phyloP scores from a whole-genome alignment of 148 eudicot species.

The Silene conica region DNA sequence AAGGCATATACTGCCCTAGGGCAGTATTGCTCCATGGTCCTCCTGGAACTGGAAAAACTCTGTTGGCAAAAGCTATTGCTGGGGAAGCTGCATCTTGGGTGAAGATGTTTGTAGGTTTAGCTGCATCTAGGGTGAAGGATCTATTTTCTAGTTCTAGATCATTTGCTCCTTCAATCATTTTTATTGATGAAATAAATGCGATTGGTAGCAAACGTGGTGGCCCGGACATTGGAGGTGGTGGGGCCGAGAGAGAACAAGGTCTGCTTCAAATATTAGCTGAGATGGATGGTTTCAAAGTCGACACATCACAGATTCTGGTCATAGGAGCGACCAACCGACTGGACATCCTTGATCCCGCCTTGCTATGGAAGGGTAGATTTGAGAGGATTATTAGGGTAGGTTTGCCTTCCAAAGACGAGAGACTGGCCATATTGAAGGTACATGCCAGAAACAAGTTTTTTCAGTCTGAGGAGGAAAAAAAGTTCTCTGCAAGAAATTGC shows the following conservation, averaged over 20 bases:
- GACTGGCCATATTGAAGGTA: conserved; percentile 86
- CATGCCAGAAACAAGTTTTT: conserved; percentile 91
- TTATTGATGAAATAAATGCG: conserved; percentile 96
- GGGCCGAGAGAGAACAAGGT: conserved; percentile 98
- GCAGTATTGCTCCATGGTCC: conserved; percentile 96
- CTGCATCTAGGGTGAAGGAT: conserved; percentile 92
- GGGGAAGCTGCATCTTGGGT: conserved; percentile 98
- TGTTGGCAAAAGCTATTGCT: conserved; percentile 92
- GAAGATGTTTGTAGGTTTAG: conserved; percentile 94
- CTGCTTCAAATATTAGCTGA: conserved; percentile 87
- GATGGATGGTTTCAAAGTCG: conserved; percentile 91
- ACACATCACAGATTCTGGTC: conserved; percentile 77
- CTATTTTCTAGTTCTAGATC: conserved; percentile 85
- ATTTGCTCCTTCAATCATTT: conserved; percentile 84
- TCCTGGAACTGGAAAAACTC: conserved; percentile 97
- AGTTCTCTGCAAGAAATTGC: conserved; percentile 65
- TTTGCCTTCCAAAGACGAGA: conserved; percentile 83
- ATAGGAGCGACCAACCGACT: conserved; percentile 92
- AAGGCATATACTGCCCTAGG: conserved; percentile 92
- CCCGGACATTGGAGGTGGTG: conserved; percentile 97
- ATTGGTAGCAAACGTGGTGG: conserved; percentile 98
- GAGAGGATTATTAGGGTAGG: conserved; percentile 91
- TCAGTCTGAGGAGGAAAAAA: conserved; percentile 78
- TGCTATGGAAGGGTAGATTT: conserved; percentile 85
- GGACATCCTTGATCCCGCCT: conserved; percentile 91